A percentile compares a stretch with the other conserved stretches of the same genome.
phyloP scores from a whole-genome alignment of 2,329 filamentous ascomycete genomes.

The Knufia fluminis region DNA sequence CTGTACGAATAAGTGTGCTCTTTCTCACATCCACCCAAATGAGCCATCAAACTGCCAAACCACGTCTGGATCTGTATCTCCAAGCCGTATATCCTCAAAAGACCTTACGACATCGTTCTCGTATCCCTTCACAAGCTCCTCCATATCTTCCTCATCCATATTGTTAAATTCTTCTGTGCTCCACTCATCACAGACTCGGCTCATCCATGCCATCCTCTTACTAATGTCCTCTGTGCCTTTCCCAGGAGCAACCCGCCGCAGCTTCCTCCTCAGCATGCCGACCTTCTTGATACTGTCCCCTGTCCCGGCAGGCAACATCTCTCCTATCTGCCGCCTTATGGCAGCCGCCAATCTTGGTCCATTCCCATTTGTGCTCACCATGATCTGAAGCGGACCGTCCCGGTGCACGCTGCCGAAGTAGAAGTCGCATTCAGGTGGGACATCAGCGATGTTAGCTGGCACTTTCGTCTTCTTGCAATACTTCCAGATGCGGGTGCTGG shows the following conservation, averaged over 20 bases:
- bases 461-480: constrained; percentile 78
- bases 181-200: constrained; percentile 78
- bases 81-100: constrained; percentile 29
- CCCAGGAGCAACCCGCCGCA: constrained; percentile 66
- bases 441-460: constrained; percentile 91
- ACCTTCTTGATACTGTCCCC: constrained; percentile 81
- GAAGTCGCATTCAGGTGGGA: constrained; percentile 94
- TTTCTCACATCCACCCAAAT: constrained; percentile 17
- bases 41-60: constrained; percentile 23
- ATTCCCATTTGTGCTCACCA: constrained; percentile 98
- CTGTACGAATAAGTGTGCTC: neutral
- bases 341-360: constrained; percentile 84
- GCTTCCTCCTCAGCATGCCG: constrained; percentile 66
- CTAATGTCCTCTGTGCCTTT: constrained; percentile 25
- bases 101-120: constrained; percentile 31
- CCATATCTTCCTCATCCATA: constrained; percentile 78
- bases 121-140: constrained; percentile 70
- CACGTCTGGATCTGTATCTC: constrained; percentile 12
- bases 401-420: constrained; percentile 96
- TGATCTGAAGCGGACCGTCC: constrained; percentile 90
- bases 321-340: constrained; percentile 73
- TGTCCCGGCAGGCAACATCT: constrained; percentile 63
- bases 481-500: constrained; percentile 87
- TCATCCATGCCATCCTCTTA: constrained; percentile 58
- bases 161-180: constrained; percentile 73